Base-by-base conservation (phyloP, 164 flowering plant species). In the Stephania japonica region DNA sequence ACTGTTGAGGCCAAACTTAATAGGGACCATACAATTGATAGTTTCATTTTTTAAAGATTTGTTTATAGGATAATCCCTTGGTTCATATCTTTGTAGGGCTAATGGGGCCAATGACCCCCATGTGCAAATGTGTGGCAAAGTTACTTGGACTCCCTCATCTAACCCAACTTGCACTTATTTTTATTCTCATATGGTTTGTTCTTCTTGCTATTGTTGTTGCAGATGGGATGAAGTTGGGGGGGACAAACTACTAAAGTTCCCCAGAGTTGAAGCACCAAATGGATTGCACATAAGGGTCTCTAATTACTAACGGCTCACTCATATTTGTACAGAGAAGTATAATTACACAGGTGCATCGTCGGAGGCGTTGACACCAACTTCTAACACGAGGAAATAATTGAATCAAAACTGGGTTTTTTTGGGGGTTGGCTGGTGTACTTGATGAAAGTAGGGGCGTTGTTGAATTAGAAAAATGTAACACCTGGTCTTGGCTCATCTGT, bases 231-330 rank as follows among this genome's bases (percentile, higher is more conserved):
- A 86, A 81, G 80, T 83, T 64, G 89, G 83, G 9, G 84, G 78
- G 72, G 78, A 80, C n/a, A 68, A 78, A 75, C n/a, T 87, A n/a
- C 41, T 76, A 50, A 81, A 82, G 47, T 88, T 88, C 49, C 92
- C 92, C 13, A 84, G 92, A 85, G 92, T 88, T 68, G 80, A 75
- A 82, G 92, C 90, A 67, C 92, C 87, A 65, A 86, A 88, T 63
- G 90, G 90, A 8, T 70, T 87, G n/a, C 85, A 78, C 50, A 72
- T 85, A 10, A 84, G 76, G 75, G 82, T 88, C 12, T 78, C 81
- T 47, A 67, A 69, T n/a, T 76, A 72, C 76, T 82, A 70, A 67
- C 65, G 42, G n/a, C n/a, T 67, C 23, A 18, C 25, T 7, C 32
- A 23, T 63, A 16, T 41, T 32, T 12, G 14, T 53, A 27, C 41